Evolutionary conservation across 1,139 yeast genomes (phyloP).

Genomic region (Saccharomyces uvarum): DNA sequence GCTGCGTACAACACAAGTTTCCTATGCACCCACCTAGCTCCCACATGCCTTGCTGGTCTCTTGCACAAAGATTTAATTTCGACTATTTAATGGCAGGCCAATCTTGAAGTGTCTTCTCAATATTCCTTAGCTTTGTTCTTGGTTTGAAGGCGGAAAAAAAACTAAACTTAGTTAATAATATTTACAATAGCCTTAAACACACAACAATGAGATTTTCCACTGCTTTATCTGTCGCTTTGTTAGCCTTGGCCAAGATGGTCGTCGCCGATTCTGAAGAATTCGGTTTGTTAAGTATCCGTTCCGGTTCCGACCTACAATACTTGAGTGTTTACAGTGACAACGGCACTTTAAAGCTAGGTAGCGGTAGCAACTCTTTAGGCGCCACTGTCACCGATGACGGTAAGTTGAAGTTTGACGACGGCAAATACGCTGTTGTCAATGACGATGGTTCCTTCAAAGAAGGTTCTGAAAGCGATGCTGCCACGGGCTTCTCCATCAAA

Average conservation of each 20-base stretch:
- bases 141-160: not conserved
- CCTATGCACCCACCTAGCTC: not conserved
- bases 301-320: slow-evolving; percentile 32
- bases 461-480: slow-evolving; percentile 20
- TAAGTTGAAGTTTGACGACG: slow-evolving; percentile 25
- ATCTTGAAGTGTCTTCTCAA: not conserved
- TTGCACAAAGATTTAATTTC: not conserved
- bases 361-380: slow-evolving; percentile 9
- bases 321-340: slow-evolving; percentile 14
- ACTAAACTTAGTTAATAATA: too few relatives aligned
- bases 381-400: slow-evolving; percentile 31
- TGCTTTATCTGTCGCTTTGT: slow-evolving; percentile 12
- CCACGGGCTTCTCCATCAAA: slow-evolving; percentile 26
- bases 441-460: slow-evolving; percentile 15
- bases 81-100: not conserved
- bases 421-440: slow-evolving; percentile 24
- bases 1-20: not conserved
- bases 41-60: not conserved
- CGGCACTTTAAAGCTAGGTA: slow-evolving; percentile 15
- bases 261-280: slow-evolving; percentile 33
- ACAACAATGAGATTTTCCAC: slow-evolving; percentile 15
- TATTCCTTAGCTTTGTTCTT: not conserved
- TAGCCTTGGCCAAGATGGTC: slow-evolving; percentile 22
- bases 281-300: slow-evolving; percentile 29
- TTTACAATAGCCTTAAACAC: not conserved